Conservation (phyloP, 1,284 basidiomycete species). For the Marasmius fiardii region DNA sequence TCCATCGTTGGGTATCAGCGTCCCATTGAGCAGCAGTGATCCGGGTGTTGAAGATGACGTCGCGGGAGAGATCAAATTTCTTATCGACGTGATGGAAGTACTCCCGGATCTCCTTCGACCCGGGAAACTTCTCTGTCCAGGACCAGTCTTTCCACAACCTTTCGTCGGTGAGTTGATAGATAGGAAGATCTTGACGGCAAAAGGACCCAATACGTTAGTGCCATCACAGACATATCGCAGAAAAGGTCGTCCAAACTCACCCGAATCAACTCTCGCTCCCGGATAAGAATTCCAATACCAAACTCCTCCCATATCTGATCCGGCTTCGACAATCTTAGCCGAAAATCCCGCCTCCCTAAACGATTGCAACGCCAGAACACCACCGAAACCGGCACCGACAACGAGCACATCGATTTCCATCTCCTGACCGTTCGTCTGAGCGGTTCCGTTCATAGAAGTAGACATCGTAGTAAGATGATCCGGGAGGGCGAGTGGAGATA, state of each 20-base stretch:
- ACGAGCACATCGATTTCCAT: background rate
- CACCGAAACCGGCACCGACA: constrained; percentile 16
- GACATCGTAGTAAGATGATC: background rate
- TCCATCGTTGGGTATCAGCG: constrained; percentile 6
- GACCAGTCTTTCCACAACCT: constrained; percentile 11
- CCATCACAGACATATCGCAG: background rate
- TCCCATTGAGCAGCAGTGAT: constrained; percentile 14
- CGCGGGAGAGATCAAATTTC: constrained; percentile 9
- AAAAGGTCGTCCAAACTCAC: background rate
- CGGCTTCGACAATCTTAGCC: constrained; percentile 22
- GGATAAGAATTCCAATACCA: constrained; percentile 26
- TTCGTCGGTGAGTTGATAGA: constrained; percentile 12
- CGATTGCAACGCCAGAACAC: constrained; percentile 18
- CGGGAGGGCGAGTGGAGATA: too few relatives aligned
- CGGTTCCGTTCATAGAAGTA: background rate
- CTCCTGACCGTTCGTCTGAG: background rate
- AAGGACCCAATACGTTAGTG: background rate
- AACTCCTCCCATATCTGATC: constrained; percentile 18
- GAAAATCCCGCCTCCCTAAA: constrained; percentile 19
- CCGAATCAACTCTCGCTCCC: constrained; percentile 12
- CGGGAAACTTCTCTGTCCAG: constrained; percentile 10
- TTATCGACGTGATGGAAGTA: constrained; percentile 13
- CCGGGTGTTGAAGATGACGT: constrained; percentile 12
- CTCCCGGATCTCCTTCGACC: constrained; percentile 8
- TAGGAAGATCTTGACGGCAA: constrained; percentile 4